phyloP scores from a whole-genome alignment of 2,329 filamentous ascomycete genomes.

The Acrocalymma vagum region DNA sequence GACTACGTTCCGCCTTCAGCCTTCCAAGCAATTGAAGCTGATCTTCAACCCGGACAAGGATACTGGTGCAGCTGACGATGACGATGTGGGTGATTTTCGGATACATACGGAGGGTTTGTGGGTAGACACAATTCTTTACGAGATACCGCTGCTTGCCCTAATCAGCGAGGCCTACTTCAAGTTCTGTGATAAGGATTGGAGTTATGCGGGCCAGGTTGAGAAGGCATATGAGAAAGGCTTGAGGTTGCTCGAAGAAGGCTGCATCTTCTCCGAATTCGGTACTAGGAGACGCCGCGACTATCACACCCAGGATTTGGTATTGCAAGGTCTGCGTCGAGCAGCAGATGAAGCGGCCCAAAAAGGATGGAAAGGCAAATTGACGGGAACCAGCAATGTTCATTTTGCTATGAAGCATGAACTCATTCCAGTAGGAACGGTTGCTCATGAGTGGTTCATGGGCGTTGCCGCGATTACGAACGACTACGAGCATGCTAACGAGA shows the following conservation, averaged over 20 bases:
- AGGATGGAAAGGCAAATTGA: constrained; percentile 75
- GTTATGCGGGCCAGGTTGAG: constrained; percentile 84
- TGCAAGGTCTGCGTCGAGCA: constrained; percentile 83
- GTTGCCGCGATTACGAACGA: constrained; percentile 90
- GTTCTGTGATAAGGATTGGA: constrained; percentile 94
- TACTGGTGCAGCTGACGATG: constrained; percentile 70
- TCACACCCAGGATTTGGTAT: constrained; percentile 91
- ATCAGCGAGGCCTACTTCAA: constrained; percentile 98
- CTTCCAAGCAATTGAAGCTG: constrained; percentile 79
- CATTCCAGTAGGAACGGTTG: constrained; percentile 85
- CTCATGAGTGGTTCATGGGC: constrained; percentile 99
- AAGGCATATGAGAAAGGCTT: constrained; percentile 84
- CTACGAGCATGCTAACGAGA: constrained; percentile 84
- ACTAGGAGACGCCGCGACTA: constrained; percentile 90
- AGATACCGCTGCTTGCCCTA: constrained; percentile 91
- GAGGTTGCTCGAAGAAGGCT: constrained; percentile 80
- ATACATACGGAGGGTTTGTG: constrained; percentile 83
- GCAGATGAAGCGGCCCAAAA: constrained; percentile 73
- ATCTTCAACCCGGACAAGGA: constrained; percentile 67
- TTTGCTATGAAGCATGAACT: constrained; percentile 93
- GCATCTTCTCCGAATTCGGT: constrained; percentile 92
- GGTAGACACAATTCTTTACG: constrained; percentile 96
- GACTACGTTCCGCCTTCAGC: constrained; percentile 80
- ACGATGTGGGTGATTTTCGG: constrained; percentile 74
- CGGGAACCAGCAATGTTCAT: constrained; percentile 95